Base-by-base conservation (phyloP, 2,329 filamentous ascomycete species). In the Diaporthe australafricana region DNA sequence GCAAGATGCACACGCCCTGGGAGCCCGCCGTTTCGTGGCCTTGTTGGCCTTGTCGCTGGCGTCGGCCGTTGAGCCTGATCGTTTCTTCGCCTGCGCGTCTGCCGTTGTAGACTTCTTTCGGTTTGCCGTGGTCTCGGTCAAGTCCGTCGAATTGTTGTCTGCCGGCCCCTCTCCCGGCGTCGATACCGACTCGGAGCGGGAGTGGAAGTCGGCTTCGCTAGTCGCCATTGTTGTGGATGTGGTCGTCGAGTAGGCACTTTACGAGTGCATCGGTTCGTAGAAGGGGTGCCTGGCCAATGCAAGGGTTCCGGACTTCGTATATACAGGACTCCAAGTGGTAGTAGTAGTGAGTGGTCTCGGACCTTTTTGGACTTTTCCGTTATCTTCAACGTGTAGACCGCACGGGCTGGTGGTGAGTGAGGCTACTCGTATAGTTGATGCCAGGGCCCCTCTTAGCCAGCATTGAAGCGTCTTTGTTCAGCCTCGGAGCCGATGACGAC, bases 1-100 rank as follows among this genome's bases (percentile, higher is more conserved):
- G 83, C 95, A 98, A 77, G 93, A 94, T 74, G 94, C 94, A 81
- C 95, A 98, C 22, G 95, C 95, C 77, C 96, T 93, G 12, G 95
- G 94, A n/a, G 95, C 95, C 79, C 95, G 90, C 78, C 95, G 89
- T 84, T 98, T 98, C 68, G 84, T 89, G 74, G 86, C 78, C 79
- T 90, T 90, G 72, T 83, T 79, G 12, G 79, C 74, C 35, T 72
- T 73, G 45, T 79, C 81, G 74, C 78, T 82, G 71, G 79, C 76
- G 35, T 81, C 80, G 14, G 79, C 73, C 16, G 74, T 74, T 17
- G 79, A 75, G n/a, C 77, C 75, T n/a, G 78, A 74, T 73, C 79
- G 77, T 70, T 81, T 81, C 72, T 80, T 80, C 12, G 62, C 68
- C 56, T 62, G 70, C 8, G 42, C 17, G 25, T 53, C 48, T 20